Conservation (phyloP, 805 yeast species). For the Kazachstania psychrophila region DNA sequence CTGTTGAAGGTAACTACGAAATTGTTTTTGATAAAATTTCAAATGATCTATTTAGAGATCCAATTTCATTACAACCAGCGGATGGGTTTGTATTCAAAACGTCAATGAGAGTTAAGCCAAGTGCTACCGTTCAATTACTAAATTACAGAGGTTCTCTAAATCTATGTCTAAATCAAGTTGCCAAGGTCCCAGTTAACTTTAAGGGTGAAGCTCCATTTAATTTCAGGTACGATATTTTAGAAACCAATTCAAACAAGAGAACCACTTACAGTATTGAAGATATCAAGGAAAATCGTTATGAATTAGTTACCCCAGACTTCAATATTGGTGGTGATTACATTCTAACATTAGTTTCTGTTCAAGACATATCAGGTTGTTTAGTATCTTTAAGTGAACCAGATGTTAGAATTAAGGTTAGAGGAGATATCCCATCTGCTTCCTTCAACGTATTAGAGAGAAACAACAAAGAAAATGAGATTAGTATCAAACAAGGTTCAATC, state of each 20-base stretch:
- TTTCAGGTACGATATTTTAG: constrained; percentile 58
- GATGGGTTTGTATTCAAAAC: constrained; percentile 51
- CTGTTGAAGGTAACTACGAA: constrained; percentile 70
- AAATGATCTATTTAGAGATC: constrained; percentile 52
- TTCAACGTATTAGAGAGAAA: constrained; percentile 35
- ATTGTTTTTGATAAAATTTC: constrained; percentile 57
- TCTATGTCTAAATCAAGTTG: constrained; percentile 41
- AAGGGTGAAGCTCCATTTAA: constrained; percentile 77
- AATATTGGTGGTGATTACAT: constrained; percentile 65
- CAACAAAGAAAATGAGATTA: constrained; percentile 29
- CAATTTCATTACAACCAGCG: constrained; percentile 29
- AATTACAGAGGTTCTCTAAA: constrained; percentile 13
- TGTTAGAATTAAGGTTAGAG: constrained; percentile 55
- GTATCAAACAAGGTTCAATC: constrained; percentile 53
- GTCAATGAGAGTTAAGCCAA: constrained; percentile 63
- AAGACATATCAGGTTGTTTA: constrained; percentile 70
- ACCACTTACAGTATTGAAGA: constrained; percentile 35
- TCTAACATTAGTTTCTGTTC: constrained; percentile 51
- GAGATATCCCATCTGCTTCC: constrained; percentile 53
- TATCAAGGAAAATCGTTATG: constrained; percentile 31
- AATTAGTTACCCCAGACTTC: constrained; percentile 47
- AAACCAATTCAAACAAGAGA: constrained; percentile 42
- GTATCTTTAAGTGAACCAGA: constrained; percentile 62
- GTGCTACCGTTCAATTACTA: constrained; percentile 34
- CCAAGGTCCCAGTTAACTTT: constrained; percentile 46